Evolutionary conservation across 2,329 filamentous ascomycete species (phyloP).

Genomic region (Pyrenophora teres): DNA sequence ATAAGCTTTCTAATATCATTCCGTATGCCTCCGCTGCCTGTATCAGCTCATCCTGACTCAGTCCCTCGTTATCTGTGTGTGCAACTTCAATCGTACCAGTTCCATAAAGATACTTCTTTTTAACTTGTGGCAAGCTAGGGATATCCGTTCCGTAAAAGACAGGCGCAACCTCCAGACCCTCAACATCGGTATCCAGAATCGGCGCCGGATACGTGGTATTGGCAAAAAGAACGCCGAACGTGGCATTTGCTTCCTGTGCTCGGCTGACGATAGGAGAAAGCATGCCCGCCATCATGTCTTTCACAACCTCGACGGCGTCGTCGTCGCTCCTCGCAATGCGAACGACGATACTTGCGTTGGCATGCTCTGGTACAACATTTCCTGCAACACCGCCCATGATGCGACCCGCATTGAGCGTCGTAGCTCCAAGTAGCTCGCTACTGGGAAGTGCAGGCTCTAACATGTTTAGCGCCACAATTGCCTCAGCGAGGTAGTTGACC

Average conservation of each 20-base stretch:
- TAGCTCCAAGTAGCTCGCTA: constrained; percentile 46
- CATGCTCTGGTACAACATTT: constrained; percentile 81
- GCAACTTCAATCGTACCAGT: constrained; percentile 29
- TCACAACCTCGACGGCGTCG: constrained; percentile 21
- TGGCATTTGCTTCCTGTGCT: constrained; percentile 18
- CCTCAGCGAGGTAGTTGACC: constrained; percentile 75
- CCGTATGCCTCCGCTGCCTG: constrained; percentile 31
- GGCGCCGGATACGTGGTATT: constrained; percentile 15
- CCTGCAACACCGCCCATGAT: constrained; percentile 81
- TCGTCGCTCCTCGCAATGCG: constrained; percentile 30
- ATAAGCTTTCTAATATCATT: constrained; percentile 25
- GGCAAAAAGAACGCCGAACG: constrained; percentile 20
- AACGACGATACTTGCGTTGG: constrained; percentile 69
- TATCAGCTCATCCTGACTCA: constrained; percentile 28
- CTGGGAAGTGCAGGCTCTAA: constrained; percentile 51
- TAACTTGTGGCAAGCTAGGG: constrained; percentile 26
- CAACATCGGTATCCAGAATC: constrained; percentile 29
- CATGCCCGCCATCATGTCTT: constrained; percentile 24
- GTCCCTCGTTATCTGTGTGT: constrained; percentile 27
- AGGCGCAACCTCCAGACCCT: constrained; percentile 27
- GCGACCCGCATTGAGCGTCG: constrained; percentile 81
- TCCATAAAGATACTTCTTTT: constrained; percentile 31
- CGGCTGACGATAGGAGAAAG: constrained; percentile 20
- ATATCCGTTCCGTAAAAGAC: constrained; percentile 36
- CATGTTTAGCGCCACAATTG: constrained; percentile 66